Conservation (phyloP, 208 protist species). For the Acanthamoeba quina region DNA sequence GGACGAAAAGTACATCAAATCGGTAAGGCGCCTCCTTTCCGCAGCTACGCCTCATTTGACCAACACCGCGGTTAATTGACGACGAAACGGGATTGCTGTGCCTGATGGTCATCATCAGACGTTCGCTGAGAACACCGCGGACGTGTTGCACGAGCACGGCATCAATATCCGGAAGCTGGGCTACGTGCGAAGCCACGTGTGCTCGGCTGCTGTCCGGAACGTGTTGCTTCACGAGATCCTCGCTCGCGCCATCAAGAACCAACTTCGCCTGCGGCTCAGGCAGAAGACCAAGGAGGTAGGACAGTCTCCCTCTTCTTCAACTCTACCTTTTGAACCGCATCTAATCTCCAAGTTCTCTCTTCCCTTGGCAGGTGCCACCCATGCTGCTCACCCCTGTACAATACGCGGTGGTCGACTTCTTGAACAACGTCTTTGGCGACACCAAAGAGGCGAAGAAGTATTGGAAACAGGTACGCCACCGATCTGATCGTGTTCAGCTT, state of each 20-base stretch:
- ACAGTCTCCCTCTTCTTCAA: background rate
- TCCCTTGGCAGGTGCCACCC: constrained; percentile 66
- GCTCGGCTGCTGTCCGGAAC: constrained; percentile 16
- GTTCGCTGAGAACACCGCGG: constrained; percentile 23
- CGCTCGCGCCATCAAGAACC: constrained; percentile 65
- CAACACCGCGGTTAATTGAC: background rate
- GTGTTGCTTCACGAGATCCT: constrained; percentile 68
- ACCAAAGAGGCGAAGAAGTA: constrained; percentile 61
- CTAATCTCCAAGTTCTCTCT: background rate
- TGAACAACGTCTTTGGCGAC: constrained; percentile 73
- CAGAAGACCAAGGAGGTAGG: constrained; percentile 72
- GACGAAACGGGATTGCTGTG: background rate
- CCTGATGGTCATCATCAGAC: background rate
- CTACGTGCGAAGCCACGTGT: constrained; percentile 41
- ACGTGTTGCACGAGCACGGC: constrained; percentile 57
- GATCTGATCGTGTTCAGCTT: too few relatives aligned
- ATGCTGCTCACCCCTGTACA: constrained; percentile 75
- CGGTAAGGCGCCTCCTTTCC: background rate
- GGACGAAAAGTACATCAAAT: constrained; percentile 71
- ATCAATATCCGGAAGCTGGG: constrained; percentile 69
- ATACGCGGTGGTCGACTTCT: constrained; percentile 68
- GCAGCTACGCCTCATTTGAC: background rate
- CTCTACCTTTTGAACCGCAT: background rate
- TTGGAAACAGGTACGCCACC: constrained; percentile 38
- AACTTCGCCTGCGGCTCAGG: constrained; percentile 33